Evolutionary conservation across 2,329 filamentous ascomycete species (phyloP).

Genomic region (Magnaporthales sp.): DNA sequence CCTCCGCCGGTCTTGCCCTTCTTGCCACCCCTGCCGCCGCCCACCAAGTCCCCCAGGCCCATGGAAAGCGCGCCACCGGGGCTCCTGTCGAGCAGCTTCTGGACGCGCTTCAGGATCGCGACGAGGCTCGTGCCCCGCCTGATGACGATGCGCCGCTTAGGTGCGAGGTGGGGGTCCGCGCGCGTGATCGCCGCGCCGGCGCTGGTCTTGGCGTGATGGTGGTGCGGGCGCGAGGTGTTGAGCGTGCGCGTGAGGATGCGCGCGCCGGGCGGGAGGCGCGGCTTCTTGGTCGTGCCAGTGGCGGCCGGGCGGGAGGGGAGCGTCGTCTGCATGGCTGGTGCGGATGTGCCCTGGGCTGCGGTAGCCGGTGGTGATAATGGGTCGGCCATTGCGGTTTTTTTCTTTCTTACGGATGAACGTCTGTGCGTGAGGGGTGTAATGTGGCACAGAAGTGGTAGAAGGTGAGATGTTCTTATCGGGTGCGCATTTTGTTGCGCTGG

Average conservation of each 20-base stretch:
- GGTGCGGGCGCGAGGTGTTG: slow-evolving; percentile 10
- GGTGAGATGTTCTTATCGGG: not conserved
- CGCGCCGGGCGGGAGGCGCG: slow-evolving; percentile 15
- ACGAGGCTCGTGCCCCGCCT: slow-evolving; percentile 58
- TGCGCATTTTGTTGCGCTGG: not conserved
- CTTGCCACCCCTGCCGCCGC: slow-evolving; percentile 36
- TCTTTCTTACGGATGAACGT: not conserved
- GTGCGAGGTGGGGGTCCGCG: slow-evolving; percentile 6
- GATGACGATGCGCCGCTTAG: slow-evolving; percentile 47
- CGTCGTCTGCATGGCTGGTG: not conserved
- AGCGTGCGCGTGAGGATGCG: slow-evolving; percentile 13
- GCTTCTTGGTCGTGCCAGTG: slow-evolving; percentile 14
- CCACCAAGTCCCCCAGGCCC: slow-evolving; percentile 31
- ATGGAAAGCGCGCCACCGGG: slow-evolving; percentile 37
- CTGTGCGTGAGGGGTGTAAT: not conserved
- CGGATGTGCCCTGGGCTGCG: not conserved
- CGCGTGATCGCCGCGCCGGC: slow-evolving; percentile 5
- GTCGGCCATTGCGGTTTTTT: not conserved
- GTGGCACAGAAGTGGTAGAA: not conserved
- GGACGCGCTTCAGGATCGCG: slow-evolving; percentile 55
- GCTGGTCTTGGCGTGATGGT: slow-evolving; percentile 1
- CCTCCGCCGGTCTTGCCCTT: slow-evolving; percentile 9
- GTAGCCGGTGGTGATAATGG: not conserved
- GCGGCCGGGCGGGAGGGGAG: slow-evolving; percentile 17
- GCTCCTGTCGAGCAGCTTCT: slow-evolving; percentile 50